Conservation (phyloP, 805 yeast genomes). For the Allodekkera sacchari region DNA sequence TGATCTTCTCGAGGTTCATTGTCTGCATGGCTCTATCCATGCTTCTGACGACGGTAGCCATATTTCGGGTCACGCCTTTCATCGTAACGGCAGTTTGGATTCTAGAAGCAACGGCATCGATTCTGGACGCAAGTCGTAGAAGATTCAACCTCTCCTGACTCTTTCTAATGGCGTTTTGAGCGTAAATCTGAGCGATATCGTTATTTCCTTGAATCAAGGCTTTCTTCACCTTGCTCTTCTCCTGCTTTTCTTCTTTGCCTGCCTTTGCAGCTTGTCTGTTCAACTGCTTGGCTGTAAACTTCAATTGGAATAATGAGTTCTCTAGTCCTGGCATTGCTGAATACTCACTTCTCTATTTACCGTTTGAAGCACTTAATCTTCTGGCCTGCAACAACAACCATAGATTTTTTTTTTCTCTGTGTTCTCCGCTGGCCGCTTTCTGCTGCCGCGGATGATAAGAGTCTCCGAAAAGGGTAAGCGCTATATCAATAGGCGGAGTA, state of each 20-base stretch:
- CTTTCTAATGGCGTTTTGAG: conserved; percentile 92
- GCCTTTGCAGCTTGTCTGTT: conserved; percentile 86
- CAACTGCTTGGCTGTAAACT: conserved; percentile 90
- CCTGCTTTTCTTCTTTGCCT: conserved; percentile 80
- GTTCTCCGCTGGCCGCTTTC: no score
- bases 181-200: conserved; percentile 90
- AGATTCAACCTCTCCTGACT: conserved; percentile 78
- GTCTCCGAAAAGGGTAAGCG: no score
- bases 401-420: no score
- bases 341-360: not conserved
- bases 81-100: conserved; percentile 98
- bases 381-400: not conserved
- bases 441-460: no score
- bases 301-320: conserved; percentile 57
- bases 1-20: conserved; percentile 90
- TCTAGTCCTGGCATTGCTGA: conserved; percentile 31
- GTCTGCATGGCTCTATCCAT: conserved; percentile 95
- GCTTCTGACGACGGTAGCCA: conserved; percentile 87
- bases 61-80: conserved; percentile 90
- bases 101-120: conserved; percentile 92
- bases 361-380: not conserved
- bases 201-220: conserved; percentile 78
- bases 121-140: conserved; percentile 74
- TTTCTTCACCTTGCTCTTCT: conserved; percentile 83
- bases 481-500: no score